These are phyloP conservation scores for Plantago lanceolata DNA, from an alignment of 305 asterid genomes.

Conservation along the genomic window DNA sequence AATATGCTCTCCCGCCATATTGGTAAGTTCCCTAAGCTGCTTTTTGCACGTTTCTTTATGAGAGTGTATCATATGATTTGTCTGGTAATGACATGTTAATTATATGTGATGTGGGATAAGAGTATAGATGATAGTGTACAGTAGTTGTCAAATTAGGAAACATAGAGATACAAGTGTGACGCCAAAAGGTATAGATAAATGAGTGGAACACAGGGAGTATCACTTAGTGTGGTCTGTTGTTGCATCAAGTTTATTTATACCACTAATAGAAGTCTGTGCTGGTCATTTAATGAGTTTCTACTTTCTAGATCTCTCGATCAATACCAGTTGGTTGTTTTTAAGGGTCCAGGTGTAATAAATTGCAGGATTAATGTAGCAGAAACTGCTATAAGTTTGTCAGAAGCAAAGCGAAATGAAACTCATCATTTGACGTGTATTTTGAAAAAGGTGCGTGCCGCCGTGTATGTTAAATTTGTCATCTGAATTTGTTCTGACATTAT, in stretches of 20 bases:
- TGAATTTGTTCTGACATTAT: neutral
- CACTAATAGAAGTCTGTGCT: slow-evolving; percentile 9
- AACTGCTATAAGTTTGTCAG: slow-evolving; percentile 38
- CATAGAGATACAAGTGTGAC: too few species aligned
- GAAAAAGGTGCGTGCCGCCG: slow-evolving; percentile 60
- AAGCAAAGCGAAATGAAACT: slow-evolving; percentile 54
- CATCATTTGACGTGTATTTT: slow-evolving; percentile 42
- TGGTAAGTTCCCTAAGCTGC: too few species aligned
- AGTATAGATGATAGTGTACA: too few species aligned
- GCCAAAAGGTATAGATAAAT: too few species aligned
- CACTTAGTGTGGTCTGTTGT: neutral
- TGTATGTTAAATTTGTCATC: neutral
- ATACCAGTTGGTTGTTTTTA: slow-evolving; percentile 10
- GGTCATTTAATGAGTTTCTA: slow-evolving; percentile 13
- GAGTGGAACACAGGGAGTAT: too few species aligned
- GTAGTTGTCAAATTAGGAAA: too few species aligned
- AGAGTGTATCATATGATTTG: too few species aligned
- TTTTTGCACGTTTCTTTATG: too few species aligned
- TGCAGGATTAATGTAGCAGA: slow-evolving; percentile 69
- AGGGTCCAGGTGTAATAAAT: slow-evolving; percentile 21
- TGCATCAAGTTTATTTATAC: neutral
- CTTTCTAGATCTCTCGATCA: slow-evolving; percentile 11
- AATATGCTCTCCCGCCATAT: neutral
- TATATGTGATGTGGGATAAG: too few species aligned
- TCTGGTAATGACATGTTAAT: too few species aligned